Base-by-base conservation (phyloP, 108 stramenopile genomes). In the Fragilariopsis cylindrus region DNA sequence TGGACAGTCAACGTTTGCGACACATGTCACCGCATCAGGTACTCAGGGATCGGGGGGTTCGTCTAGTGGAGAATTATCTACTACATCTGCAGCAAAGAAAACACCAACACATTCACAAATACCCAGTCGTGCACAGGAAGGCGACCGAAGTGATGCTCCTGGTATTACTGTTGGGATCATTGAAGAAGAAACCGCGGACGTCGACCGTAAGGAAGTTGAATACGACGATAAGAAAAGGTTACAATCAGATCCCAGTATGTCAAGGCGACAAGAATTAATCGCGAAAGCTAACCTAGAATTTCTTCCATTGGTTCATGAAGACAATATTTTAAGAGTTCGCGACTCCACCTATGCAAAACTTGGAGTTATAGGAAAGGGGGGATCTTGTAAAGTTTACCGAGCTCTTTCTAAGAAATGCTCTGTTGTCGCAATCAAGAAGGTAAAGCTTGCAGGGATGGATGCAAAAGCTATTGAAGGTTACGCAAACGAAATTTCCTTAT, bases 371-470 rank as follows among this genome's bases (percentile, higher is more conserved):
- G 98, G 98, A 7, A 92, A 95, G 65, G 98, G 98, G 39, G 98
- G 97, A 1, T 94, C 94, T n/a, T 96, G 95, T 80, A 96, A 98
- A 74, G 98, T 98, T 2, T 98, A 95, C 73, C 75, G 96, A 12
- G 96, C 95, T 5, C 85, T 97, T 8, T 88, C 93, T 0, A 82
- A 79, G 46, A 88, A 88, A 48, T 90, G 87, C 55, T 75, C 85
- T 16, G 91, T 98, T 9, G 82, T 97, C n/a, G 99, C 99, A 39
- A 85, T 99, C 43, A 99, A 99, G 83, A 92, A 97, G 52, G 96
- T 99, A 57, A 96, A 96, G 73, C 85, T 99, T 8, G 86, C 81
- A 41, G 90, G 93, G 7, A 79, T 90, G 85, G 94, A 97, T 58
- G 72, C 81, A 57, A 85, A 82, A 60, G 85, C 91, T 9, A 89